A percentile compares a stretch with the other conserved stretches of the same genome.
Evolutionary conservation across 352 stramenopile genomes (phyloP).

Genomic region (Salisapilia sapeloensis): DNA sequence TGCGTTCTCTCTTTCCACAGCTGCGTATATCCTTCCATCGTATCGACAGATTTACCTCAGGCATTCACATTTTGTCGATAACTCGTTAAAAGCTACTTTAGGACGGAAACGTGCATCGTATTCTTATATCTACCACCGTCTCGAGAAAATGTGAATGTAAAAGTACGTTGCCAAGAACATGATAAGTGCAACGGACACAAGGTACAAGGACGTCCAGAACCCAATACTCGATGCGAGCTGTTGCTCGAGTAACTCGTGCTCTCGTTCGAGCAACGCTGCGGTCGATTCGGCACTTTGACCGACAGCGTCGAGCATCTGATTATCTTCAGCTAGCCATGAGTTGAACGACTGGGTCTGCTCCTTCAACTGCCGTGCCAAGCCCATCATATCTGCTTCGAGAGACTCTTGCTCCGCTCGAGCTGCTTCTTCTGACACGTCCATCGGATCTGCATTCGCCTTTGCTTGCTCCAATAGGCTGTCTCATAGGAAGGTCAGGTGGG

Average conservation of each 20-base stretch:
- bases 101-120: no score
- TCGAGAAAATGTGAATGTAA: constrained; percentile 65
- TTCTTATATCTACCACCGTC: constrained; percentile 17
- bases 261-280: constrained; percentile 30
- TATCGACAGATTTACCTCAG: no score
- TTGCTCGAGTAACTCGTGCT: constrained; percentile 38
- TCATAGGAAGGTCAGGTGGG: constrained; percentile 1
- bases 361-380: constrained; percentile 52
- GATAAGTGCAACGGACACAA: constrained; percentile 34
- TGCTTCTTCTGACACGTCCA: constrained; percentile 18
- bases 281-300: constrained; percentile 54
- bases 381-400: constrained; percentile 62
- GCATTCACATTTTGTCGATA: no score
- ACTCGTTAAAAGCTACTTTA: no score
- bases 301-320: constrained; percentile 59
- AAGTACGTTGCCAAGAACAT: constrained; percentile 57
- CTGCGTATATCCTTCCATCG: no score
- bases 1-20: no score
- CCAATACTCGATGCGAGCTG: constrained; percentile 57
- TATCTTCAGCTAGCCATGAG: constrained; percentile 42
- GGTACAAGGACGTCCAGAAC: constrained; percentile 53
- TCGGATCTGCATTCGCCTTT: constrained; percentile 5
- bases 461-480: constrained; percentile 14
- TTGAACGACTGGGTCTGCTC: constrained; percentile 59
- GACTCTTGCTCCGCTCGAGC: constrained; percentile 43